Base-by-base conservation (phyloP, 371 early-diverging fungal genomes). In the Mucor piriformis region DNA sequence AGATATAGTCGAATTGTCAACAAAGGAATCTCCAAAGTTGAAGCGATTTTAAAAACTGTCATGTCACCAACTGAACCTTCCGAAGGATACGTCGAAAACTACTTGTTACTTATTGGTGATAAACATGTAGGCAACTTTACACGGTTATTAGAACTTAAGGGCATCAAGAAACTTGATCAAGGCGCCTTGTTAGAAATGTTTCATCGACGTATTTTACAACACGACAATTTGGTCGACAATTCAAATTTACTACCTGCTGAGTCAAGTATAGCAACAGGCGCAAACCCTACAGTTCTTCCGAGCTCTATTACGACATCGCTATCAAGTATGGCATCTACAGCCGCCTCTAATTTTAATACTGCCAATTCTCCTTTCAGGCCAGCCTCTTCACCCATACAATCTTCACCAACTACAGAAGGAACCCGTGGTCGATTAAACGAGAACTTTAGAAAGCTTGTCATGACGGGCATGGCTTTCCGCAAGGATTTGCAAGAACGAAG, bases 11-110 rank as follows among this genome's bases (percentile, higher is more conserved):
- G 93, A 50, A 83, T 96, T 54, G 87, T 96, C 10, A 87, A 83
- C 37, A 85, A 83, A 66, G 92, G 94, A 1, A 78, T 96, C 13
- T 74, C 88, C 23, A 89, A 86, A 53, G 77, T 89, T 16, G 97
- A 97, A 72, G 85, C 89, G 21, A 76, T 96, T 18, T 76, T 97
- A 6, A 97, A 97, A 70, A 90, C 92, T 1, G 81, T 94, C n/a
- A 80, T 97, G 83, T 86, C 92, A 3, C 92, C 96, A 0, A 77
- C 75, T 29, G 93, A 94, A 21, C 96, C 98, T 0, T 63, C 83
- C 6, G 92, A 93, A 7, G 92, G 85, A 25, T 86, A 95, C 56
- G 86, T 95, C 7, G 91, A 91, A 44, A 92, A 92, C 34, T 96
- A 93, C 63, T 59, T 95, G n/a, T 70, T 95, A 42, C 78, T 97